Percentiles rank a stretch among this genome's conserved stretches.
Evolutionary conservation across 148 eudicot genomes (phyloP).

Genomic region (Diospyros kaki): DNA sequence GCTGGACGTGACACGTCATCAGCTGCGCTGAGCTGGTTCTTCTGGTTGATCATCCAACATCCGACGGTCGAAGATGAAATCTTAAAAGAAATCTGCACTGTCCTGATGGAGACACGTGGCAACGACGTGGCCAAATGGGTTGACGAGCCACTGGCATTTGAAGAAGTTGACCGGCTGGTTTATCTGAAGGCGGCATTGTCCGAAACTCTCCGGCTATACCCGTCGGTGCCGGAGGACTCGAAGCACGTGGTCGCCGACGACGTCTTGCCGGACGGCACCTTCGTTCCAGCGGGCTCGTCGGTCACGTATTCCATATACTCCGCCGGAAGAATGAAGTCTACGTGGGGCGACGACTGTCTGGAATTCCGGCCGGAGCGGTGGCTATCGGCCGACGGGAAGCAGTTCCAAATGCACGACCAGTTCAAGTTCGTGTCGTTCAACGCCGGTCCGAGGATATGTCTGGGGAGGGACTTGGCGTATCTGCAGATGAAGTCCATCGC

Average conservation of each 20-base stretch:
- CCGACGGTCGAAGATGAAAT: constrained; percentile 62
- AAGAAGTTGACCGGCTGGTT: constrained; percentile 69
- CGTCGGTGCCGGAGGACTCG: constrained; percentile 94
- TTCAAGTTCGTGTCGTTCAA: constrained; percentile 83
- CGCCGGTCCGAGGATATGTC: constrained; percentile 81
- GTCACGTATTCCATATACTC: constrained; percentile 88
- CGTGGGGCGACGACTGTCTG: constrained; percentile 83
- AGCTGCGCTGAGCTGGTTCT: constrained; percentile 91
- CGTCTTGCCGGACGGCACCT: constrained; percentile 78
- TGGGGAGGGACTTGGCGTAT: constrained; percentile 85
- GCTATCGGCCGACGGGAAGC: constrained; percentile 45
- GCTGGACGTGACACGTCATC: constrained; percentile 98
- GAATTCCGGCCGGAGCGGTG: constrained; percentile 86
- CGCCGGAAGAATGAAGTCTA: constrained; percentile 69
- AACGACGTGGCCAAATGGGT: constrained; percentile 50
- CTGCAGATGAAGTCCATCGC: constrained; percentile 89
- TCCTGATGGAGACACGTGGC: constrained; percentile 78
- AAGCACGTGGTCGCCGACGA: constrained; percentile 82
- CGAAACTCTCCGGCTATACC: constrained; percentile 78
- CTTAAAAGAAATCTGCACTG: constrained; percentile 47
- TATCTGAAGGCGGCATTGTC: constrained; percentile 84
- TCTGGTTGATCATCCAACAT: constrained; percentile 66
- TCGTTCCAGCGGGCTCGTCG: constrained; percentile 83
- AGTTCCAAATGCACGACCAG: constrained; percentile 51
- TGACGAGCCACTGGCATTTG: constrained; percentile 57